Evolutionary conservation across 768 basidiomycete genomes (phyloP).

Genomic region (Russula vinacea): DNA sequence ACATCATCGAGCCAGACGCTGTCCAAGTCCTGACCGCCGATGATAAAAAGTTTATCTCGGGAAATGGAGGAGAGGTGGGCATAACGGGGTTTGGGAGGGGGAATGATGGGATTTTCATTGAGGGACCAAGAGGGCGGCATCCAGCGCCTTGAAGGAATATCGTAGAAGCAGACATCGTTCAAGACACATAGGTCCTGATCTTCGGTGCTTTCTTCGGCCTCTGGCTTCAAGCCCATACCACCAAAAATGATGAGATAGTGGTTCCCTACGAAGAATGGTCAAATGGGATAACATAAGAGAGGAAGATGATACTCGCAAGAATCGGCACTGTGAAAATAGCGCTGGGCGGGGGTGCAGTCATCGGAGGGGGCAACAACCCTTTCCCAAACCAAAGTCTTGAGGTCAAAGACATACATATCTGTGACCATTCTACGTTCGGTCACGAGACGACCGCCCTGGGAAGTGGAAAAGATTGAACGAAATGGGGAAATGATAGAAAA

Average conservation of each 20-base stretch:
- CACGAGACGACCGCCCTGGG: slow-evolving; percentile 81
- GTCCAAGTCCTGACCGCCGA: slow-evolving; percentile 92
- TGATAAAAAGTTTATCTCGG: slow-evolving; percentile 79
- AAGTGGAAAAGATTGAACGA: slow-evolving; percentile 2
- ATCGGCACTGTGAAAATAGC: slow-evolving; percentile 96
- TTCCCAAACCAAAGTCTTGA: slow-evolving; percentile 79
- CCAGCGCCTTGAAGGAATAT: slow-evolving; percentile 71
- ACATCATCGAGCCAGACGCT: slow-evolving; percentile 94
- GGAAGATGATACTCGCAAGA: slow-evolving; percentile 50
- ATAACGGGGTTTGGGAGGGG: slow-evolving; percentile 82
- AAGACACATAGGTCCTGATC: slow-evolving; percentile 88
- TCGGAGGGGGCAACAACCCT: slow-evolving; percentile 56
- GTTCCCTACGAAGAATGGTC: slow-evolving; percentile 55
- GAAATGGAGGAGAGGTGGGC: slow-evolving; percentile 91
- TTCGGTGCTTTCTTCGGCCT: slow-evolving; percentile 60
- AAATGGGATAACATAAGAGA: slow-evolving; percentile 5
- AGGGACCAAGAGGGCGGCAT: slow-evolving; percentile 47
- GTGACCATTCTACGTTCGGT: slow-evolving; percentile 84
- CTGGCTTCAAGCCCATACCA: slow-evolving; percentile 84
- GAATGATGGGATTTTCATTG: slow-evolving; percentile 42
- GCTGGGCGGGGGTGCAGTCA: slow-evolving; percentile 71
- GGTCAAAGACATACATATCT: slow-evolving; percentile 87
- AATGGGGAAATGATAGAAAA: neutral
- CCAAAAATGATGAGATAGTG: slow-evolving; percentile 91
- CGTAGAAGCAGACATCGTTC: slow-evolving; percentile 88